phyloP scores from a whole-genome alignment of 345 rosid genomes.

The Brassica juncea region DNA sequence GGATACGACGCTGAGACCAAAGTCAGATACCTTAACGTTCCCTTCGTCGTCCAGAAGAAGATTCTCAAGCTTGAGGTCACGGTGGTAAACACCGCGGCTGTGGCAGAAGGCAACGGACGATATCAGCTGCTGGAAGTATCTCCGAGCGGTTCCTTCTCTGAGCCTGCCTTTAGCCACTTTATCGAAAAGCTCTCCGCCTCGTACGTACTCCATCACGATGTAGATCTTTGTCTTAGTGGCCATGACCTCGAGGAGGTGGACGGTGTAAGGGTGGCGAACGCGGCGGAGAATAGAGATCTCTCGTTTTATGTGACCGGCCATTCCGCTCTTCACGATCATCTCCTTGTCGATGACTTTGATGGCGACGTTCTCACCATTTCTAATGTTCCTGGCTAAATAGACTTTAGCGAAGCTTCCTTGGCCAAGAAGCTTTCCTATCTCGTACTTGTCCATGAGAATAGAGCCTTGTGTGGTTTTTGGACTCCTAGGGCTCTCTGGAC shows the following conservation, averaged over 20 bases:
- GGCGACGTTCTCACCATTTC: constrained; percentile 73
- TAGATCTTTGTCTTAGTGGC: constrained; percentile 86
- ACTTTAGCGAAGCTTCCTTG: constrained; percentile 97
- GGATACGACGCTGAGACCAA: constrained; percentile 74
- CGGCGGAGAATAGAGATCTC: constrained; percentile 89
- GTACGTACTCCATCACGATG: constrained; percentile 80
- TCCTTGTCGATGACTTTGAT: constrained; percentile 84
- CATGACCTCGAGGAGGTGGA: constrained; percentile 68
- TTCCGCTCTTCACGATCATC: constrained; percentile 43
- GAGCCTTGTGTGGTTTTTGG: constrained; percentile 32
- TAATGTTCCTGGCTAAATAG: constrained; percentile 64
- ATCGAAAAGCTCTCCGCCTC: constrained; percentile 84
- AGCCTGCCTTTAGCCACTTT: constrained; percentile 75
- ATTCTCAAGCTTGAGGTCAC: constrained; percentile 85
- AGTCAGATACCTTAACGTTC: constrained; percentile 76
- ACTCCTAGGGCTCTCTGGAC: constrained; percentile 35
- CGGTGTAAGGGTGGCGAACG: constrained; percentile 67
- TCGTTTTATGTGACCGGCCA: constrained; percentile 70
- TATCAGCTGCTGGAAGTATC: constrained; percentile 75
- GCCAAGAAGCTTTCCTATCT: constrained; percentile 82
- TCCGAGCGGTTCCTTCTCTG: constrained; percentile 62
- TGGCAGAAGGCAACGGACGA: constrained; percentile 89
- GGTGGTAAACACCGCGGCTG: constrained; percentile 87
- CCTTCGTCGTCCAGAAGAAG: constrained; percentile 74
- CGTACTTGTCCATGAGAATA: constrained; percentile 72